These are phyloP conservation scores for Gracilaria domingensis DNA, from an alignment of 23 red algal species.

Conservation along the genomic window DNA sequence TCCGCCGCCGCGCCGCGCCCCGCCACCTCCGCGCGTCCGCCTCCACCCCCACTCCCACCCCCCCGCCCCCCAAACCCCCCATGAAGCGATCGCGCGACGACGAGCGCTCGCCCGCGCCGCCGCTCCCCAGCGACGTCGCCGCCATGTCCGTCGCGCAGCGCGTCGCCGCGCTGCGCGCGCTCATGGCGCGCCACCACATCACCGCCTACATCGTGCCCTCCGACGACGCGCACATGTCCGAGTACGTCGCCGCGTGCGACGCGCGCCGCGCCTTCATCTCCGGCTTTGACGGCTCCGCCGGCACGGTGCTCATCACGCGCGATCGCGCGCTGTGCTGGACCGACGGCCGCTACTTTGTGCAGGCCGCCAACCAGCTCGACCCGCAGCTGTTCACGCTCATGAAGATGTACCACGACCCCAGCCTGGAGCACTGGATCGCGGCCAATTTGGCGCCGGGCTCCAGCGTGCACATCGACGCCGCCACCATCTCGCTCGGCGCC, in stretches of 20 bases:
- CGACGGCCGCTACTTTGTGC: conserved; percentile 97
- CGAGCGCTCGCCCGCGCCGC: neutral
- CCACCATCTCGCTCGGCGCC: conserved; percentile 45
- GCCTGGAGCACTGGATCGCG: conserved; percentile 62
- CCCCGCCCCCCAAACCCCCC: neutral
- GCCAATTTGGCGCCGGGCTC: conserved; percentile 34
- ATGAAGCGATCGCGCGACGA: conserved; percentile 53
- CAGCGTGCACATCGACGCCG: conserved; percentile 63
- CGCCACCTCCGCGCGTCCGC: neutral
- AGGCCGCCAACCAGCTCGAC: conserved; percentile 81
- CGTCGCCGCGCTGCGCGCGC: conserved; percentile 47
- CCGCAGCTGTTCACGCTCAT: conserved; percentile 86
- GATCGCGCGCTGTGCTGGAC: conserved; percentile 86
- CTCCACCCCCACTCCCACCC: neutral
- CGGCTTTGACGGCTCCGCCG: conserved; percentile 94
- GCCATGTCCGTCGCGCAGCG: conserved; percentile 66
- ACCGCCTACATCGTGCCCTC: conserved; percentile 85
- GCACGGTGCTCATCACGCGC: conserved; percentile 81
- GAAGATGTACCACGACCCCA: conserved; percentile 55
- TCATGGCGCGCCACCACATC: conserved; percentile 43
- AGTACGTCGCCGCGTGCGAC: conserved; percentile 84
- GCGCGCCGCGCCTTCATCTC: conserved; percentile 81
- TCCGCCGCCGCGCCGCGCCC: neutral
- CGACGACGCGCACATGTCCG: conserved; percentile 88
- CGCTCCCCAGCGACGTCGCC: conserved; percentile 34